A percentile compares a stretch with the other conserved stretches of the same genome.
phyloP scores from a whole-genome alignment of 805 yeast species.

The Kluyveromyces dobzhanskii region DNA sequence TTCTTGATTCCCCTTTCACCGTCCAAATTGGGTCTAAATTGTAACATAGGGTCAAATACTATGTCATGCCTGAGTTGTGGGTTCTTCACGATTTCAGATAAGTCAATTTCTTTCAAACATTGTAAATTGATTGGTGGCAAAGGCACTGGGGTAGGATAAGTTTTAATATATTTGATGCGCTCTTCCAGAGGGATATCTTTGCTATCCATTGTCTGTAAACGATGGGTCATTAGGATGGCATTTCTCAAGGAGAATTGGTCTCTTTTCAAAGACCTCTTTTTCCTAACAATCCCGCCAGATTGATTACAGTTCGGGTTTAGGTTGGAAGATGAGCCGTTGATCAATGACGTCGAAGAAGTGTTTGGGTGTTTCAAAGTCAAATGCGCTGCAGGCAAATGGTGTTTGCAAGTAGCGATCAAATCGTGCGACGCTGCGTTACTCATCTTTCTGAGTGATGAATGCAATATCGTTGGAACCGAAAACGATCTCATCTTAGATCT shows the following conservation, averaged over 20 bases:
- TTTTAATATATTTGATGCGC: conserved; percentile 15
- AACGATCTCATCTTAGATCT: conserved; percentile 24
- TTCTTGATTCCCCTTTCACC: conserved; percentile 84
- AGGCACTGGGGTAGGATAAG: conserved; percentile 33
- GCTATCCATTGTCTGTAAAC: conserved; percentile 9
- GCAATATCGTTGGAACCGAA: conserved; percentile 28
- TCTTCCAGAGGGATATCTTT: conserved; percentile 19
- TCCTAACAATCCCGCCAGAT: background rate
- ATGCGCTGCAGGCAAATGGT: conserved; percentile 1
- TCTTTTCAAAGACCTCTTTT: conserved; percentile 2
- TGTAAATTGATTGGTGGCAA: conserved; percentile 80
- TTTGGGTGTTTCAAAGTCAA: conserved; percentile 2
- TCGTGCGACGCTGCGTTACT: conserved; percentile 1
- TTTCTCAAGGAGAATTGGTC: conserved; percentile 9
- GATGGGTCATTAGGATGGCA: conserved; percentile 15
- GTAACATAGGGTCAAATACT: conserved; percentile 83
- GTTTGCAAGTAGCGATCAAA: background rate
- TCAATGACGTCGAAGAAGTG: background rate
- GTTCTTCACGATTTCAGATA: conserved; percentile 80
- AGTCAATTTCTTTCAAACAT: conserved; percentile 75
- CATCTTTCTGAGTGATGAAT: conserved; percentile 24
- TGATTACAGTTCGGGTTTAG: background rate
- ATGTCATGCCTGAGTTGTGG: conserved; percentile 93
- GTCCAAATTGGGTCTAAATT: conserved; percentile 83
- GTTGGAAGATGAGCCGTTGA: background rate